These are phyloP conservation scores for Vachellia pachyceras DNA, from an alignment of 306 rosid genomes.

Conservation along the genomic window DNA sequence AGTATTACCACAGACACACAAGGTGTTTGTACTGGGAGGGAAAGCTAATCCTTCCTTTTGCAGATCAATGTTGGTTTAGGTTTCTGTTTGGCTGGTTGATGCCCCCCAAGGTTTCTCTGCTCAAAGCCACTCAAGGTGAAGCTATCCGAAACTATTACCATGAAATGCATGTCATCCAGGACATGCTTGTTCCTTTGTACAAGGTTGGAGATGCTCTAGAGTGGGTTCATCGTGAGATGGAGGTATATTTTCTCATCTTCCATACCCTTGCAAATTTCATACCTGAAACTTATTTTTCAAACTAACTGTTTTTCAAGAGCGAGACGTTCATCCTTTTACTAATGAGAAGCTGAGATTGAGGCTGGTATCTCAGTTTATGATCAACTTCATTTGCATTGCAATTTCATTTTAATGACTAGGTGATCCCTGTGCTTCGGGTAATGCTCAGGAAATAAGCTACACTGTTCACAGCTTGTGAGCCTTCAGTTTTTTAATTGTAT, in stretches of 20 bases:
- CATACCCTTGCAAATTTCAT: constrained; percentile 13
- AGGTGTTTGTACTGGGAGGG: constrained; percentile 98
- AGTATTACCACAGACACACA: constrained; percentile 96
- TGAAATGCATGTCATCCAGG: constrained; percentile 95
- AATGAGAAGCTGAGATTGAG: neutral
- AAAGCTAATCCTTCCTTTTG: constrained; percentile 96
- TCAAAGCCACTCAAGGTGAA: constrained; percentile 99
- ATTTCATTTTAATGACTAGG: neutral
- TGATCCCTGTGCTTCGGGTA: no score
- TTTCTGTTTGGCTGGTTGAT: constrained; percentile 91
- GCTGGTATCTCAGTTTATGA: constrained; percentile 9
- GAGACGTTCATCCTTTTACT: constrained; percentile 1
- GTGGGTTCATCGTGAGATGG: constrained; percentile 96
- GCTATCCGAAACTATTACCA: constrained; percentile 96
- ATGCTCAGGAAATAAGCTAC: neutral
- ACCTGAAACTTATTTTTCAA: neutral
- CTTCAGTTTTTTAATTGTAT: neutral
- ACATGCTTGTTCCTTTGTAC: constrained; percentile 92
- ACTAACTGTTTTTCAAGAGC: neutral
- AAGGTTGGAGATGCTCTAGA: constrained; percentile 94
- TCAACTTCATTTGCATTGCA: constrained; percentile 31
- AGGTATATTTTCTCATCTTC: constrained; percentile 61
- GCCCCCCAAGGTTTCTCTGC: constrained; percentile 98
- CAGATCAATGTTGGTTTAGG: constrained; percentile 93
- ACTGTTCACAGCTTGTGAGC: neutral